Evolutionary conservation across 2,329 filamentous ascomycete genomes (phyloP).

Genomic region (Cladorrhinum sp.): DNA sequence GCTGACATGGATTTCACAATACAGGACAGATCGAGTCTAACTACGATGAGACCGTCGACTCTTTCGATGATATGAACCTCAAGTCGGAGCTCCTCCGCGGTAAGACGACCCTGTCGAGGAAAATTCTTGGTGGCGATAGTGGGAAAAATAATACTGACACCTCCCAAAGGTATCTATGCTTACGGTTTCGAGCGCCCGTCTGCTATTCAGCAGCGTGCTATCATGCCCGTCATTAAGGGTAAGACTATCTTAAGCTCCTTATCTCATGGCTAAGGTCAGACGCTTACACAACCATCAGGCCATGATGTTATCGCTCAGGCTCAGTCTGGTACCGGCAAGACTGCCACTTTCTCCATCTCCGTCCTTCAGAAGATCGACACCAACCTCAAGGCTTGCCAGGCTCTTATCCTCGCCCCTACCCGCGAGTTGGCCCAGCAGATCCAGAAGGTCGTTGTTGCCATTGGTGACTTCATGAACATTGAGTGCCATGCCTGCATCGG

Average conservation of each 20-base stretch:
- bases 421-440: slow-evolving; percentile 99
- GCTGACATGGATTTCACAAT: slow-evolving; percentile 26
- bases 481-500: slow-evolving; percentile 99
- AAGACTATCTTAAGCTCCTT: slow-evolving; percentile 36
- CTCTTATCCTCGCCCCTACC: slow-evolving; percentile 94
- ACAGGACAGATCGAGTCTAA: slow-evolving; percentile 99
- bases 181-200: slow-evolving; percentile 99
- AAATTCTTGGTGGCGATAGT: slow-evolving; percentile 16
- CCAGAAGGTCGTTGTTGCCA: slow-evolving; percentile 97
- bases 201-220: slow-evolving; percentile 99
- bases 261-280: not conserved
- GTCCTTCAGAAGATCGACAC: slow-evolving; percentile 98
- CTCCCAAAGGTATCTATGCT: slow-evolving; percentile 77
- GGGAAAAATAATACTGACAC: slow-evolving; percentile 24
- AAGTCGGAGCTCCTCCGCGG: slow-evolving; percentile 96
- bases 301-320: slow-evolving; percentile 99
- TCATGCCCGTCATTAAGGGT: slow-evolving; percentile 99
- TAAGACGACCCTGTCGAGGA: slow-evolving; percentile 40
- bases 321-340: slow-evolving; percentile 99
- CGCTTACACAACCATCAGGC: slow-evolving; percentile 47
- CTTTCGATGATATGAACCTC: slow-evolving; percentile 97
- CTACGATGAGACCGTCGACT: slow-evolving; percentile 99
- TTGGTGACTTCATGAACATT: slow-evolving; percentile 99
- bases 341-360: slow-evolving; percentile 98
- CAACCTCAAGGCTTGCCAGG: slow-evolving; percentile 94